Evolutionary conservation across 805 yeast species (phyloP), one percentile per base, ranked within the genome.

Genomic region (Yamadazyma sp.): DNA sequence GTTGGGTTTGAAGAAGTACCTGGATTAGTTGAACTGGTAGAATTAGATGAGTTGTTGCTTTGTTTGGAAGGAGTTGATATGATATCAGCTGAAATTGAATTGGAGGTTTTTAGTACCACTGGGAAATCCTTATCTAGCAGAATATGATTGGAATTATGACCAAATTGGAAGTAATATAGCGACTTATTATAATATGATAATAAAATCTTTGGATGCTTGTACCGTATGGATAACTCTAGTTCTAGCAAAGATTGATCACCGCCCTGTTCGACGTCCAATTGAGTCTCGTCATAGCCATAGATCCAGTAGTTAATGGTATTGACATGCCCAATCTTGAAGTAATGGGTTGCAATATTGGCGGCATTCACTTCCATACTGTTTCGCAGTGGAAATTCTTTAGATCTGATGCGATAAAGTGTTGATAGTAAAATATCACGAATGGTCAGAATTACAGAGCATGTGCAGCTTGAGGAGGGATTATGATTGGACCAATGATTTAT

Each of bases 121-220:
- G 62, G 59, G 31, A 53, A 58, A 7, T 50, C 52, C 5, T 39
- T 40, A 11, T 44, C 33, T 10, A 52, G 36, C 19, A 52, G 53
- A 18, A 43, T 17, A 4, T 23, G 20, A 7, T 41, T 38, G 2
- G 46, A 38, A 38, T 44, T 43, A 35, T 61, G 61, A 16, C 53
- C 58, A 32, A 67, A 52, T 14, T 49, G 48, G 37, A 67, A 67
- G 38, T 55, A 50, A 48, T 58, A 67, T 10, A 68, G 46, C 23
- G 56, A 50, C 38, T 68, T 67, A 45, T 65, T 65, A 48, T 65
- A 65, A 46, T 68, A 68, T 5, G 70, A 58, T 13, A 66, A 32
- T 14, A 68, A 51, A n/a, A 62, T 55, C 32, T 53, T 50, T 10
- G 73, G 73, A 35, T 62, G 46, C 16, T 51, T 46, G 40, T 52